Conservation (phyloP, 2,329 filamentous ascomycete species). For the Pseudodiploospora longispora region DNA sequence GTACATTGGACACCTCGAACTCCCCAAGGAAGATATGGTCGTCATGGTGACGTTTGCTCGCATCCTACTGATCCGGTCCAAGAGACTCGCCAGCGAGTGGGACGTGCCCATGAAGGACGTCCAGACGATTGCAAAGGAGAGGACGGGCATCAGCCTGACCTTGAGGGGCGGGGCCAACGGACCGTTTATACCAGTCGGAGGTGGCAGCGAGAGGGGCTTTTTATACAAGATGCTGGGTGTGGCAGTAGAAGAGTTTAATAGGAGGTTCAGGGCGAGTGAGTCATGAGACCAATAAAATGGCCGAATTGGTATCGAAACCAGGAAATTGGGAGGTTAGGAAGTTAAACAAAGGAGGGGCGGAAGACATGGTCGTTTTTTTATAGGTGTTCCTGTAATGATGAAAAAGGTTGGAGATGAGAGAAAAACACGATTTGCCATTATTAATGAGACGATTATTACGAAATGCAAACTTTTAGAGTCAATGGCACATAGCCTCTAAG, state of each 20-base stretch:
- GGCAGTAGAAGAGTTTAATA: constrained; percentile 60
- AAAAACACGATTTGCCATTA: too few relatives aligned
- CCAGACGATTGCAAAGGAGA: constrained; percentile 93
- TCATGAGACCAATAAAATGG: constrained; percentile 8
- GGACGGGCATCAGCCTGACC: constrained; percentile 84
- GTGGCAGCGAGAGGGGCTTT: constrained; percentile 64
- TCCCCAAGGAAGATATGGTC: constrained; percentile 80
- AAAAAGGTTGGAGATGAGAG: too few relatives aligned
- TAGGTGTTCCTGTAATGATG: too few relatives aligned
- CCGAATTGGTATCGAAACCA: too few relatives aligned
- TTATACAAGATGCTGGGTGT: constrained; percentile 58
- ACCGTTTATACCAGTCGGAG: constrained; percentile 88
- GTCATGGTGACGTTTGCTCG: constrained; percentile 82
- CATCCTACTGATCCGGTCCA: constrained; percentile 84
- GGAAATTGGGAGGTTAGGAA: too few relatives aligned
- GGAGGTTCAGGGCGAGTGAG: constrained; percentile 42
- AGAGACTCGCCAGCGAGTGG: constrained; percentile 85
- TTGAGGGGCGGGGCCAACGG: constrained; percentile 87
- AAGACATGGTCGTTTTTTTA: too few relatives aligned
- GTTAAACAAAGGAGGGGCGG: too few relatives aligned
- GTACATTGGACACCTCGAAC: constrained; percentile 93
- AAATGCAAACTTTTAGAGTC: too few relatives aligned
- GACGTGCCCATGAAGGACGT: constrained; percentile 93
- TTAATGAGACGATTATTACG: too few relatives aligned
- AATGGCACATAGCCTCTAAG: too few relatives aligned